phyloP scores from a whole-genome alignment of 192 early-diverging fungal species.

The Hyaloraphidium curvatum region DNA sequence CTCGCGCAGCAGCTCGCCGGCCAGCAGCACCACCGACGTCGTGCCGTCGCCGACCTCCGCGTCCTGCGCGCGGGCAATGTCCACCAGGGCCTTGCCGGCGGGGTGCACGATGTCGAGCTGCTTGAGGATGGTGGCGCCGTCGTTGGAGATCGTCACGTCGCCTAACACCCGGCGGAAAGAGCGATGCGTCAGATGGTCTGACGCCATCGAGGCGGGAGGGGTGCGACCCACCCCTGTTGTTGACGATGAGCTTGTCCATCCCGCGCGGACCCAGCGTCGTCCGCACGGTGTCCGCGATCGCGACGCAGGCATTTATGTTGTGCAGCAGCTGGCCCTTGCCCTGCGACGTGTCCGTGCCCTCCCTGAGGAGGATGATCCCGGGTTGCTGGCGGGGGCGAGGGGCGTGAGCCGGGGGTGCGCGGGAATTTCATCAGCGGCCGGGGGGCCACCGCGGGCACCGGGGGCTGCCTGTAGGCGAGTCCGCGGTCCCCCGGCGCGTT shows the following conservation, averaged over 20 bases:
- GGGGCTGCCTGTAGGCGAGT: too few relatives aligned
- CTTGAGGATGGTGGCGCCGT: slow-evolving; percentile 97
- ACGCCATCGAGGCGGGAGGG: neutral
- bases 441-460: too few relatives aligned
- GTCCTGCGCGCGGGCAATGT: slow-evolving; percentile 95
- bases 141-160: slow-evolving; percentile 90
- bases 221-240: slow-evolving; percentile 47
- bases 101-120: slow-evolving; percentile 96
- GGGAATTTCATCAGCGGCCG: too few relatives aligned
- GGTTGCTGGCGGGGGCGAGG: too few relatives aligned
- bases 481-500: too few relatives aligned
- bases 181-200: too few relatives aligned
- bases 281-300: slow-evolving; percentile 84
- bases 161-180: too few relatives aligned
- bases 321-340: slow-evolving; percentile 93
- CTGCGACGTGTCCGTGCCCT: slow-evolving; percentile 96
- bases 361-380: slow-evolving; percentile 96
- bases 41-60: slow-evolving; percentile 98
- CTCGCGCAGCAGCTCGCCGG: slow-evolving; percentile 92
- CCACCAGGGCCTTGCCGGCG: slow-evolving; percentile 92
- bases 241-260: slow-evolving; percentile 99
- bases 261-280: slow-evolving; percentile 94
- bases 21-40: slow-evolving; percentile 89
- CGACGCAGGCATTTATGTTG: slow-evolving; percentile 90
- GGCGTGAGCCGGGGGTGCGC: too few relatives aligned